A percentile compares a stretch with the other conserved stretches of the same genome.
Conservation (phyloP, 2,329 filamentous ascomycete species). For the Mariannaea elegans region DNA sequence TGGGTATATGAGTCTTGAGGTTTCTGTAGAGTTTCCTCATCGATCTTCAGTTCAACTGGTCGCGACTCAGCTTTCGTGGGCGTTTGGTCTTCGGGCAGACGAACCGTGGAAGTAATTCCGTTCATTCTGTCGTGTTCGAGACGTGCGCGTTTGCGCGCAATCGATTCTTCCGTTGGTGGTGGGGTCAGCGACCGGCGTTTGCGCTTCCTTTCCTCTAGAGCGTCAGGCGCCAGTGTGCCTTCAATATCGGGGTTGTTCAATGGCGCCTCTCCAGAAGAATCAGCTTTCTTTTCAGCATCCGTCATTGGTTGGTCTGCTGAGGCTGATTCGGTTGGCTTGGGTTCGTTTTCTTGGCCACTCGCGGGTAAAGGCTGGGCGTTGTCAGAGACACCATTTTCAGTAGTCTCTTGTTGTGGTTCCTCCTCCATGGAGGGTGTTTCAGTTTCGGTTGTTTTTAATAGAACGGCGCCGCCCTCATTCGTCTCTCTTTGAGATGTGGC, state of each 20-base stretch:
- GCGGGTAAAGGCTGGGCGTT: conserved; percentile 4
- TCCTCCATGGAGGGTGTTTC: conserved; percentile 5
- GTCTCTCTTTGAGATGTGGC: background rate
- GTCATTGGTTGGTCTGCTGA: conserved; percentile 3
- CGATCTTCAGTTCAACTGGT: background rate
- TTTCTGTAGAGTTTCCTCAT: conserved; percentile 18
- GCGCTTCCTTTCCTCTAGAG: conserved; percentile 66
- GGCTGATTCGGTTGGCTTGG: conserved; percentile 11
- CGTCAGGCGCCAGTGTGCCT: conserved; percentile 33
- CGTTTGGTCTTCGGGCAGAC: background rate
- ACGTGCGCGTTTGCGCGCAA: conserved; percentile 64
- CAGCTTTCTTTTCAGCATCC: conserved; percentile 9
- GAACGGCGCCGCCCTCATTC: background rate
- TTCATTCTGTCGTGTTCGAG: conserved; percentile 44
- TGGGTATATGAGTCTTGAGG: background rate
- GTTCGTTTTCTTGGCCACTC: conserved; percentile 15
- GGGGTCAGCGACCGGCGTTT: conserved; percentile 74
- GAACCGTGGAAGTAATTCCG: conserved; percentile 15
- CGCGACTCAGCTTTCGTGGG: background rate
- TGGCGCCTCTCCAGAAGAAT: conserved; percentile 20
- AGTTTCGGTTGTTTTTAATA: background rate
- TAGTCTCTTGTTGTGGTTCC: conserved; percentile 9
- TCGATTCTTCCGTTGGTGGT: conserved; percentile 61
- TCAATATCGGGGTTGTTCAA: conserved; percentile 20
- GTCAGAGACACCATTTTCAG: conserved; percentile 18